Percentiles rank a stretch among this genome's conserved stretches.
Conservation (phyloP, 768 basidiomycete genomes). For the Candolleomyces aberdarensis region DNA sequence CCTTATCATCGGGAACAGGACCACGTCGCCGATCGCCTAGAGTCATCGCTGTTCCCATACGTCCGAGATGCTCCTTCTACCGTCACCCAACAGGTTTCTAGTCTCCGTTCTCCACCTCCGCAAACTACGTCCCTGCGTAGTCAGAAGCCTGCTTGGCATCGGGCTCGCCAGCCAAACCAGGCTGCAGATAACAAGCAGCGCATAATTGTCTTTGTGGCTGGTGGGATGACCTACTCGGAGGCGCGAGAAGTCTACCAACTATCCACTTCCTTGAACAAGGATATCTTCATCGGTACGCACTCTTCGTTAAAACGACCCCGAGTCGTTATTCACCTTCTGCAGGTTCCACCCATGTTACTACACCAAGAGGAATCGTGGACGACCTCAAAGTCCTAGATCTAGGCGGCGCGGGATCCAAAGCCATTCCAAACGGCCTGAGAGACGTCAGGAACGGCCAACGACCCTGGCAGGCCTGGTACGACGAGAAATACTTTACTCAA, state of each 20-base stretch:
- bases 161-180: conserved; percentile 53
- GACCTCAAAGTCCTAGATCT: conserved; percentile 87
- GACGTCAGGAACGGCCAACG: conserved; percentile 43
- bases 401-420: conserved; percentile 78
- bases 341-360: conserved; percentile 90
- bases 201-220: conserved; percentile 86
- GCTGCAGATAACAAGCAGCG: conserved; percentile 63
- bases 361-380: conserved; percentile 80
- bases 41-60: conserved; percentile 82
- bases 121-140: conserved; percentile 79
- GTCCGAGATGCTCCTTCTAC: conserved; percentile 73
- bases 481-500: conserved; percentile 70
- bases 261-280: conserved; percentile 72
- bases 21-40: conserved; percentile 74
- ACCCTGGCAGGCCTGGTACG: conserved; percentile 73
- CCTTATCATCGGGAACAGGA: conserved; percentile 51
- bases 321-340: not conserved
- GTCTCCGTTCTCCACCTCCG: conserved; percentile 49
- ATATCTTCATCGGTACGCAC: conserved; percentile 81
- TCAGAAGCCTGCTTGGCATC: conserved; percentile 87
- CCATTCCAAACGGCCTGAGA: conserved; percentile 65
- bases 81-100: conserved; percentile 37
- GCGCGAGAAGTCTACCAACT: conserved; percentile 85
- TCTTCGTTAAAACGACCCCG: not conserved
- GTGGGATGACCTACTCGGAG: conserved; percentile 96